These are phyloP conservation scores for Ceratocystis alfenasii DNA, from an alignment of 2,329 filamentous ascomycete species.

Conservation along the genomic window DNA sequence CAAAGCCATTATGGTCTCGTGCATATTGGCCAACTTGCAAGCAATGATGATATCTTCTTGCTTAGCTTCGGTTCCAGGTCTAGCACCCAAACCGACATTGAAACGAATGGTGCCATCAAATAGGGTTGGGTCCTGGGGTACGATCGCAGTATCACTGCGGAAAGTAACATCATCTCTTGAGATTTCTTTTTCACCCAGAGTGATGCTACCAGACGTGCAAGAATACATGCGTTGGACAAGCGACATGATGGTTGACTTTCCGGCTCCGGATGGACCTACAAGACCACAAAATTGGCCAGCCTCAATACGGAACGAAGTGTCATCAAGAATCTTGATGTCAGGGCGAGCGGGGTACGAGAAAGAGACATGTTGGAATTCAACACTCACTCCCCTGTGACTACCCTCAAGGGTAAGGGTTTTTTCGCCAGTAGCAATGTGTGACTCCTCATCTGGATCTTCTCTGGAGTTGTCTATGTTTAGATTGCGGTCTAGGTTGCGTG, in stretches of 20 bases:
- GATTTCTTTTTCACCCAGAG: constrained; percentile 39
- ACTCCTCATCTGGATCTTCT: constrained; percentile 32
- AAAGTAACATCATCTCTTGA: constrained; percentile 35
- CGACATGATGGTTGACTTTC: constrained; percentile 54
- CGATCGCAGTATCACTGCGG: constrained; percentile 42
- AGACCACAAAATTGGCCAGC: constrained; percentile 51
- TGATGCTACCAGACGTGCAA: constrained; percentile 32
- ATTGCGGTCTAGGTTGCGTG: constrained; percentile 21
- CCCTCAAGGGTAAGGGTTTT: constrained; percentile 20
- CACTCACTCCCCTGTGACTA: constrained; percentile 27
- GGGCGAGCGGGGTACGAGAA: constrained; percentile 57
- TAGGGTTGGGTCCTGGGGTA: constrained; percentile 47
- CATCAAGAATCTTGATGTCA: constrained; percentile 44
- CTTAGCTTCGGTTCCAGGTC: constrained; percentile 42
- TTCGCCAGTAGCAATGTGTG: constrained; percentile 20
- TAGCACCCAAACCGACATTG: constrained; percentile 44
- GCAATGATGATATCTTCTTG: constrained; percentile 53
- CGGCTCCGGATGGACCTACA: constrained; percentile 53
- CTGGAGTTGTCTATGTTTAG: constrained; percentile 24
- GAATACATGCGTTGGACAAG: constrained; percentile 41
- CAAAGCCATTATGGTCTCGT: constrained; percentile 51
- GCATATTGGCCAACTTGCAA: constrained; percentile 56
- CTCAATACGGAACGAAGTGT: constrained; percentile 44
- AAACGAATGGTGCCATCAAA: constrained; percentile 46
- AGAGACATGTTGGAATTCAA: constrained; percentile 46